Evolutionary conservation across 768 basidiomycete species (phyloP).

Genomic region (Phanerodontia chrysosporium): DNA sequence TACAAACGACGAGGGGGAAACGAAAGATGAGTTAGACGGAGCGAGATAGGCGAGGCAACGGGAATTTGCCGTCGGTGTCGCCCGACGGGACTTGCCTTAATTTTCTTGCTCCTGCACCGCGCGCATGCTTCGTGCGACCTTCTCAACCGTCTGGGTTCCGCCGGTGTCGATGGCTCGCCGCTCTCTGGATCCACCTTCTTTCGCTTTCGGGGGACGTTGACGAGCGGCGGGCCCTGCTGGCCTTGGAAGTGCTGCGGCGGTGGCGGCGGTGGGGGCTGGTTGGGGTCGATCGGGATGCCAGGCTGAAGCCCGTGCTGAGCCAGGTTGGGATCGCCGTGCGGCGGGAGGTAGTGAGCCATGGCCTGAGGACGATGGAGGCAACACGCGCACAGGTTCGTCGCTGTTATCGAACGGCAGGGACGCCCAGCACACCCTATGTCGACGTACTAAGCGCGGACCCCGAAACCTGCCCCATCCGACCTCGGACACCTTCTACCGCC

Average conservation of each 20-base stretch:
- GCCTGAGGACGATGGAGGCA: conserved; percentile 9
- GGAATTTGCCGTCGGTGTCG: conserved; percentile 81
- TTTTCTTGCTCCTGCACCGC: conserved; percentile 93
- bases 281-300: conserved; percentile 67
- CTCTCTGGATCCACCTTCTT: conserved; percentile 58
- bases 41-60: conserved; percentile 39
- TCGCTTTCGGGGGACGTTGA: conserved; percentile 35
- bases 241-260: conserved; percentile 27
- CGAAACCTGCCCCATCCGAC: neutral
- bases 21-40: conserved; percentile 23
- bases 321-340: conserved; percentile 42
- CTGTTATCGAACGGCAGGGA: conserved; percentile 15
- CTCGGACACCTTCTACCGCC: conserved; percentile 3
- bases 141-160: conserved; percentile 76
- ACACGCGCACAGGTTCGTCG: conserved; percentile 6
- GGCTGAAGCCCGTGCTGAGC: conserved; percentile 52
- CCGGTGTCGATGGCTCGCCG: conserved; percentile 51
- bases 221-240: conserved; percentile 23
- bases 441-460: conserved; percentile 12
- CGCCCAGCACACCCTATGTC: conserved; percentile 13
- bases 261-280: conserved; percentile 44
- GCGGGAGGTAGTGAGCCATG: conserved; percentile 48
- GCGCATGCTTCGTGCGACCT: conserved; percentile 91
- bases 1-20: conserved; percentile 28
- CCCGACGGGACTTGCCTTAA: conserved; percentile 63